phyloP scores from a whole-genome alignment of 768 basidiomycete species.

The Lactarius sp. region DNA sequence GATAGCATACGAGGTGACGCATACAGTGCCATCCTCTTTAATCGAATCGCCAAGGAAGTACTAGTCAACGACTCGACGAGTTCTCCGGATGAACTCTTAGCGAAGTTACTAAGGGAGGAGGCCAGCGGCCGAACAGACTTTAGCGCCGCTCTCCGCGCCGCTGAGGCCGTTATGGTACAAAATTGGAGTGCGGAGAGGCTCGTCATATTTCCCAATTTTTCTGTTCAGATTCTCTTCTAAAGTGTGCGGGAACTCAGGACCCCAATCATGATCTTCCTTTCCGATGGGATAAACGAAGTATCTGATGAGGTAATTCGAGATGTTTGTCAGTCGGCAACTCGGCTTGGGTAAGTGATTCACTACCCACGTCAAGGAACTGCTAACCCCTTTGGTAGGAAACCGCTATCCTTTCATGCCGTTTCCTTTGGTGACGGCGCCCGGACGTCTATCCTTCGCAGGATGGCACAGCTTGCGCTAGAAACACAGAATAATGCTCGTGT shows the following conservation, averaged over 20 bases:
- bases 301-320: conserved; percentile 37
- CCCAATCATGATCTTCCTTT: conserved; percentile 53
- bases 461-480: conserved; percentile 48
- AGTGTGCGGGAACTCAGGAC: conserved; percentile 30
- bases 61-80: conserved; percentile 45
- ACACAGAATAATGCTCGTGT: conserved; percentile 41
- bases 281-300: conserved; percentile 47
- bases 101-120: conserved; percentile 32
- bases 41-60: conserved; percentile 26
- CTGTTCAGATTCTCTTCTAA: neutral
- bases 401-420: conserved; percentile 44
- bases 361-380: no score
- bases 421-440: conserved; percentile 34
- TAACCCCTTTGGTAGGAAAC: neutral
- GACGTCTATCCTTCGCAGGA: conserved; percentile 37
- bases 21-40: conserved; percentile 53
- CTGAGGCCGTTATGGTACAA: conserved; percentile 39
- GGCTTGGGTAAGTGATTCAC: conserved; percentile 37
- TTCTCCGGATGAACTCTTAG: conserved; percentile 42
- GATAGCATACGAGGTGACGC: conserved; percentile 42
- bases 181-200: conserved; percentile 51
- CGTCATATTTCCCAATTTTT: neutral
- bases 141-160: conserved; percentile 35
- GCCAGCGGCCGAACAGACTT: conserved; percentile 43
- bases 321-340: conserved; percentile 39